Evolutionary conservation across 768 basidiomycete species (phyloP), one percentile per base, ranked within the genome.

Genomic region (Tephrocybe rancida): DNA sequence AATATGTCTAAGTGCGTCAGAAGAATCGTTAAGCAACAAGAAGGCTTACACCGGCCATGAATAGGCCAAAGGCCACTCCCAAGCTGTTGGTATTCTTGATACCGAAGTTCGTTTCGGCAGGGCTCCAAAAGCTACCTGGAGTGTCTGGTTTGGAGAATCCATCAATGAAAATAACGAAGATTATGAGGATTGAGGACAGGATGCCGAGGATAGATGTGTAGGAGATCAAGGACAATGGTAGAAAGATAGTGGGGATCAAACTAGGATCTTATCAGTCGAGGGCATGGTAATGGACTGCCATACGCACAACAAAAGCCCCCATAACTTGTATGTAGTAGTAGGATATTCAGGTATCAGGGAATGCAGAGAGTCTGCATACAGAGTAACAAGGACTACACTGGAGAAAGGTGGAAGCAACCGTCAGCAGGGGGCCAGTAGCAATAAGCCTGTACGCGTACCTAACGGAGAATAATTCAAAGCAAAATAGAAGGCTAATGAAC

Each of bases 181-280:
- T 79, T 47, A 98, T 78, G 30, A 88, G 71, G 22, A 93, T 52
- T 0, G 89, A 88, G 4, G 95, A 95, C 2, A 88, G 50, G 47
- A 95, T 88, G 25, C 92, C 92, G 34, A 97, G 66, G 30, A 97
- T 79, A 5, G 95, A 98, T 1, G 94, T 87, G 63, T 92, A 88
- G 1, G 95, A 95, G 11, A 98, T 80, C 26, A 94, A 73, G 4
- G 88, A 88, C 1, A 98, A 76, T 0, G 95, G 95, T 42, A 98
- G 73, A 62, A 95, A 89, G 13, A 92, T 82, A 0, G 88, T 91
- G 2, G 95, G 95, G 21, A 90, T 80, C 52, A 97, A 70, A 50
- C 92, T 94, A 25, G 41, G 41, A 42, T 9, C 30, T 48, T 48
- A 48, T 53, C 25, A 59, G 47, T 37, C 18, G 22, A 19, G 8